A percentile compares a stretch with the other conserved stretches of the same genome.
Conservation (phyloP, 2,329 filamentous ascomycete species). For the Orbilia quercus region DNA sequence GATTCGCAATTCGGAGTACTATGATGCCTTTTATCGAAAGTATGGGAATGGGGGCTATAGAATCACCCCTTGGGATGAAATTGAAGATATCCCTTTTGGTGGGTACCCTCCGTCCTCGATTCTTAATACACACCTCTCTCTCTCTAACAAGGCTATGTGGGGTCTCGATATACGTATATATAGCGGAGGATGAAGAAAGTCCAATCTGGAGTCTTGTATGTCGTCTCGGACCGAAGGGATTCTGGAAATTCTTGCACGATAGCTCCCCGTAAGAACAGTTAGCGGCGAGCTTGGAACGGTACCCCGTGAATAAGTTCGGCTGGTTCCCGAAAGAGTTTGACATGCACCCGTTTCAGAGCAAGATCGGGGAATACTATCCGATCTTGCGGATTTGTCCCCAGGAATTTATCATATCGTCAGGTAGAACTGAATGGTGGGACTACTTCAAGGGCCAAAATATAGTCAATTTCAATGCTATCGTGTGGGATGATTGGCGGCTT, state of each 20-base stretch:
- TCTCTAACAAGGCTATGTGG: too few relatives aligned
- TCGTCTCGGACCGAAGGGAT: slow-evolving; percentile 4
- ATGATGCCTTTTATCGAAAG: slow-evolving; percentile 1
- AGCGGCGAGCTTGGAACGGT: not conserved
- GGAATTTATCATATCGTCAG: not conserved
- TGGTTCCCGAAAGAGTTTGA: not conserved
- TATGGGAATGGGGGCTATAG: not conserved
- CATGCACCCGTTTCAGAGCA: not conserved
- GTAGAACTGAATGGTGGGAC: slow-evolving; percentile 4
- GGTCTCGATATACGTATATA: too few relatives aligned
- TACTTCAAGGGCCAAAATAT: not conserved
- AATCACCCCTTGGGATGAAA: not conserved
- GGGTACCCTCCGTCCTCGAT: too few relatives aligned
- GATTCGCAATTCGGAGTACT: not conserved
- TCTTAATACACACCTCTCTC: not conserved
- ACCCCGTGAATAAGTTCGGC: not conserved
- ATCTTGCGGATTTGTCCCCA: slow-evolving; percentile 15
- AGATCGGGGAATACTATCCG: not conserved
- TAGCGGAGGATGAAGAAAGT: not conserved
- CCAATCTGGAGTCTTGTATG: slow-evolving; percentile 6
- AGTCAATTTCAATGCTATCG: not conserved
- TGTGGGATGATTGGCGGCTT: slow-evolving; percentile 44
- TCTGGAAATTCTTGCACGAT: slow-evolving; percentile 17
- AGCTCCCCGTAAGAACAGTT: not conserved
- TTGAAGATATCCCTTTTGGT: not conserved